These are phyloP conservation scores for Coprinopsis strossmayeri DNA, from an alignment of 768 basidiomycete species.

Conservation along the genomic window DNA sequence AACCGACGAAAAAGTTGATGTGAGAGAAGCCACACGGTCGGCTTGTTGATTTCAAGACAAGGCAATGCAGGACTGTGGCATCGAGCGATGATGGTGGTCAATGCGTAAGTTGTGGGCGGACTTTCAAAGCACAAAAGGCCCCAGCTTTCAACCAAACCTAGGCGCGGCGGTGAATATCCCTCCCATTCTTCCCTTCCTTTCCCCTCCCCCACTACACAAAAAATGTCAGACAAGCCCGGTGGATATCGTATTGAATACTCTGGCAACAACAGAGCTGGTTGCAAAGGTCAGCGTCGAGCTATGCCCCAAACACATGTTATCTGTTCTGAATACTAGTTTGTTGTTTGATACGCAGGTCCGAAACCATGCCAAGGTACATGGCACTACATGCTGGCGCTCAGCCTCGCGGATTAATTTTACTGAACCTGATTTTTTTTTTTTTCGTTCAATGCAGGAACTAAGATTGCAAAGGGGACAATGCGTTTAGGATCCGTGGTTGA, in stretches of 20 bases:
- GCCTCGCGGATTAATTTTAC: background rate
- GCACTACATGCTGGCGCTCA: background rate
- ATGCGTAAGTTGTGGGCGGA: slow-evolving; percentile 38
- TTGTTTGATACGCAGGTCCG: slow-evolving; percentile 43
- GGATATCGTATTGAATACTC: slow-evolving; percentile 82
- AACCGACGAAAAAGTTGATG: too few species aligned
- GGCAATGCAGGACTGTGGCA: background rate
- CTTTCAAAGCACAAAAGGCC: slow-evolving; percentile 33
- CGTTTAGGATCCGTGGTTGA: slow-evolving; percentile 74
- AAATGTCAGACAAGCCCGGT: slow-evolving; percentile 44
- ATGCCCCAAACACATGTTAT: slow-evolving; percentile 9
- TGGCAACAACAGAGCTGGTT: slow-evolving; percentile 58
- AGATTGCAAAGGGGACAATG: slow-evolving; percentile 65
- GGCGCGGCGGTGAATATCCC: slow-evolving; percentile 25
- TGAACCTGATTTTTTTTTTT: background rate
- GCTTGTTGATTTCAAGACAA: background rate
- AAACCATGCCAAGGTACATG: slow-evolving; percentile 67
- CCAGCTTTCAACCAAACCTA: slow-evolving; percentile 19
- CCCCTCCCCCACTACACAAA: slow-evolving; percentile 6
- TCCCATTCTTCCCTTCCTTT: slow-evolving; percentile 20
- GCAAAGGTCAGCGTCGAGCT: slow-evolving; percentile 60
- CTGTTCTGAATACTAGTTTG: slow-evolving; percentile 19
- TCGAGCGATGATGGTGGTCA: slow-evolving; percentile 25
- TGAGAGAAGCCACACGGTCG: background rate
- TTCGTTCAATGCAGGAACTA: slow-evolving; percentile 46